Conservation (phyloP, 352 stramenopile genomes). For the Pythium aristosporum region DNA sequence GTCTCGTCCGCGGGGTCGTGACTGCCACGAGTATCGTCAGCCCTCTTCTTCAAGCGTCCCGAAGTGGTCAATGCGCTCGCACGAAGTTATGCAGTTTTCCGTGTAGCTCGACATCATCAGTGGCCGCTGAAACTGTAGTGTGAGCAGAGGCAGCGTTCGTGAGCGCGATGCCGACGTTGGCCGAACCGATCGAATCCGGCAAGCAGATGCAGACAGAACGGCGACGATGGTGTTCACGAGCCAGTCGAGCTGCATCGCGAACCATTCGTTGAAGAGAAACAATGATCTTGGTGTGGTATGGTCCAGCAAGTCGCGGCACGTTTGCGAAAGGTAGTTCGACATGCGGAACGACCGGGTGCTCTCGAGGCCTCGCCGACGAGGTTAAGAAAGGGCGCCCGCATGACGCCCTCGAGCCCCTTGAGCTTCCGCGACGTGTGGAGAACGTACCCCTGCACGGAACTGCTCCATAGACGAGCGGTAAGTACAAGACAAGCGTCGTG, state of each 20-base stretch:
- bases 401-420: slow-evolving; percentile 95
- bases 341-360: slow-evolving; percentile 90
- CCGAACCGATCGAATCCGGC: slow-evolving; percentile 20
- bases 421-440: slow-evolving; percentile 90
- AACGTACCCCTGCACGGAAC: slow-evolving; percentile 86
- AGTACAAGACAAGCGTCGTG: slow-evolving; percentile 66
- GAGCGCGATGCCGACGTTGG: slow-evolving; percentile 66
- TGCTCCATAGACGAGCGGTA: slow-evolving; percentile 62
- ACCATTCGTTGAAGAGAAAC: slow-evolving; percentile 65
- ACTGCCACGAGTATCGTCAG: not conserved
- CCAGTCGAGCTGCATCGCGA: slow-evolving; percentile 70
- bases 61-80: slow-evolving; percentile 31
- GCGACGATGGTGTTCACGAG: slow-evolving; percentile 56
- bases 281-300: slow-evolving; percentile 70
- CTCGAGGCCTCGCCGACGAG: slow-evolving; percentile 93
- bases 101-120: slow-evolving; percentile 49
- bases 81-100: slow-evolving; percentile 35
- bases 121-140: slow-evolving; percentile 68
- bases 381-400: slow-evolving; percentile 93
- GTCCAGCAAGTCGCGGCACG: slow-evolving; percentile 57
- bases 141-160: slow-evolving; percentile 74
- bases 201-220: slow-evolving; percentile 35
- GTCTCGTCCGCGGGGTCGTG: not conserved
- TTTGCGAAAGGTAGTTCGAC: slow-evolving; percentile 43
- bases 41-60: slow-evolving; percentile 22